A percentile compares a stretch with the other conserved stretches of the same genome.
Evolutionary conservation across 331 rosid species (phyloP).

Genomic region (Stylosanthes scabra): DNA sequence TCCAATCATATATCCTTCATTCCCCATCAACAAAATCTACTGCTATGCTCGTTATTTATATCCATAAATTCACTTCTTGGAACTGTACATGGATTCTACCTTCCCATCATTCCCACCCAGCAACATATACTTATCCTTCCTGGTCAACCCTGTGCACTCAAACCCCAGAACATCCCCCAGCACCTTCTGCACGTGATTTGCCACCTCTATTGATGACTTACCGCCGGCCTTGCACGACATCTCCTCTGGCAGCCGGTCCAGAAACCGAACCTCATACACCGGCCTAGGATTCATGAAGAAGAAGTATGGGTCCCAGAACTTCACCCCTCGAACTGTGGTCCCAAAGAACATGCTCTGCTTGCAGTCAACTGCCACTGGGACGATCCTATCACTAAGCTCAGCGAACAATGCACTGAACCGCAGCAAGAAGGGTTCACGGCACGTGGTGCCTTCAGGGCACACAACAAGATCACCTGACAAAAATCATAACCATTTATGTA

Average conservation of each 20-base stretch:
- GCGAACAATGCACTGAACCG: constrained; percentile 96
- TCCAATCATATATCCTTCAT: neutral
- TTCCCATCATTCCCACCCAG: constrained; percentile 93
- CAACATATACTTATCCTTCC: constrained; percentile 88
- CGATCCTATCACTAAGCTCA: constrained; percentile 91
- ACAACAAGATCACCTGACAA: constrained; percentile 73
- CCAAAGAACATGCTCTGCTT: constrained; percentile 88
- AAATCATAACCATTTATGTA: neutral
- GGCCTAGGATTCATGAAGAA: constrained; percentile 99
- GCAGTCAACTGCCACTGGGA: constrained; percentile 90
- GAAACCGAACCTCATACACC: constrained; percentile 66
- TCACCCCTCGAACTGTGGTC: constrained; percentile 89
- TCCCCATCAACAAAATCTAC: neutral
- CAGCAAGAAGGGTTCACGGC: constrained; percentile 80
- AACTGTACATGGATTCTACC: constrained; percentile 63
- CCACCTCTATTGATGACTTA: constrained; percentile 87
- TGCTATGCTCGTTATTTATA: neutral
- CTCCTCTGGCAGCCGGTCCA: constrained; percentile 74
- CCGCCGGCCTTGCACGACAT: constrained; percentile 79
- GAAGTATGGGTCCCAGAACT: constrained; percentile 89
- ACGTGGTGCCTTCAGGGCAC: constrained; percentile 97
- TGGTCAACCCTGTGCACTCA: constrained; percentile 81
- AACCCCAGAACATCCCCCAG: constrained; percentile 81
- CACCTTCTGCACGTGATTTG: constrained; percentile 69
- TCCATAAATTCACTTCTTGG: constrained; percentile 36